Evolutionary conservation across 2,329 filamentous ascomycete genomes (phyloP), one percentile per base, ranked within the genome.

Genomic region (Colletotrichum filicis): DNA sequence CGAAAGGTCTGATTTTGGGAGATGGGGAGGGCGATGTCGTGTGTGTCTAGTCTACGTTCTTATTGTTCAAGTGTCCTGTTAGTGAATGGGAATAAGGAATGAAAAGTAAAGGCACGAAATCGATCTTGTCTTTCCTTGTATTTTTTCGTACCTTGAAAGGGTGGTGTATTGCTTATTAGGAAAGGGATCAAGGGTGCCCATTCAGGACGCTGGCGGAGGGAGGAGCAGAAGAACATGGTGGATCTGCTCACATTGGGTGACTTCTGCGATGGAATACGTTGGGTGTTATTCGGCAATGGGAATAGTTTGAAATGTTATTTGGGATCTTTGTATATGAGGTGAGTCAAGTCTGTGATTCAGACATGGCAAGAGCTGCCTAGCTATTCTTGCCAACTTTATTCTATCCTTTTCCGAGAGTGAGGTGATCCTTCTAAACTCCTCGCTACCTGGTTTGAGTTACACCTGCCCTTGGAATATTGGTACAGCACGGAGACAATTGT

Each of bases 11-110:
- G 28, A 1, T 37, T 55, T 56, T 66, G 22, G 9, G 58, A 63
- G 24, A 86, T 66, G 4, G 80, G 79, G 49, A 89, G 79, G 16
- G 84, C 84, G 35, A 88, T 76, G 74, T 89, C 88, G 74, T 88
- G 84, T 2, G 81, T 82, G 19, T 79, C 76, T 3, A 89, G 78
- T 19, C 76, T 79, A 4, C 77, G 76, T 77, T 88, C 87, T 49
- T 89, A 59, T 9, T 7, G 14, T 5, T 11, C 1, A 26, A 61
- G 28, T 32, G 11, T 12, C 37, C 14, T 12, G 6, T 42, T 49
- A 35, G 9, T 76, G 42, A 74, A 35, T 65, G 35, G 22, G 8
- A 24, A 16, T 52, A 68, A 11, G n/a, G 28, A 9, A 30, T 22
- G 64, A 78, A 74, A 22, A 42, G 37, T 14, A 42, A 42, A 42